phyloP scores from a whole-genome alignment of 257 asterid genomes.

The Lantana camara region DNA sequence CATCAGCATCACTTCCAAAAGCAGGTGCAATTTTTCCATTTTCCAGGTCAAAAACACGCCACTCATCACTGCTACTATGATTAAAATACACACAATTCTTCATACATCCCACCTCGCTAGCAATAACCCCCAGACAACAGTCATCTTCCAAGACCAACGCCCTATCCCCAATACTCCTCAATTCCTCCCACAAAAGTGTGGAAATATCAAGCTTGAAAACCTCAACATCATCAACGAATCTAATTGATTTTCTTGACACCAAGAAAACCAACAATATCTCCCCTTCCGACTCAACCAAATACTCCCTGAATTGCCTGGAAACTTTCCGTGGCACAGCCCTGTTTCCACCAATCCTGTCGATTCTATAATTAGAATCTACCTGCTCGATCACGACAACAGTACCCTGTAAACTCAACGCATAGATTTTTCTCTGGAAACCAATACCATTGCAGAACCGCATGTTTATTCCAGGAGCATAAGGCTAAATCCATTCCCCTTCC shows the following conservation, averaged over 20 bases:
- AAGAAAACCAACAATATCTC: slow-evolving; percentile 36
- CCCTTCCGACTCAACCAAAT: slow-evolving; percentile 36
- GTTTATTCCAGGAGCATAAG: slow-evolving; percentile 17
- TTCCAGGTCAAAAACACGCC: slow-evolving; percentile 30
- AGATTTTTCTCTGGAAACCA: slow-evolving; percentile 29
- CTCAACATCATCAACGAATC: slow-evolving; percentile 36
- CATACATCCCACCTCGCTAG: slow-evolving; percentile 18
- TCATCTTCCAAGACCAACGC: slow-evolving; percentile 25
- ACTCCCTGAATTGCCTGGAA: slow-evolving; percentile 38
- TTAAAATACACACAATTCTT: slow-evolving; percentile 23
- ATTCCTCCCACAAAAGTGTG: slow-evolving; percentile 15
- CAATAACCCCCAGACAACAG: slow-evolving; percentile 23
- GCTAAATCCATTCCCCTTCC: not conserved
- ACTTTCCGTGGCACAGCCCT: slow-evolving; percentile 32
- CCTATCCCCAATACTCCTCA: slow-evolving; percentile 13
- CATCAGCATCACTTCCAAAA: not conserved
- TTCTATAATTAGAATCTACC: slow-evolving; percentile 19
- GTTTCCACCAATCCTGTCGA: slow-evolving; percentile 26
- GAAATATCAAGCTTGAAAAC: slow-evolving; percentile 29
- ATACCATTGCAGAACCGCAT: slow-evolving; percentile 37
- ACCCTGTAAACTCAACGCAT: slow-evolving; percentile 37
- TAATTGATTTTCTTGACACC: slow-evolving; percentile 13
- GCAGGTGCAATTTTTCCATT: not conserved
- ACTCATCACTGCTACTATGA: slow-evolving; percentile 7
- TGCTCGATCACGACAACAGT: slow-evolving; percentile 29